Base-by-base conservation (phyloP, 78 protist genomes). In the Bigelowiella natans region DNA sequence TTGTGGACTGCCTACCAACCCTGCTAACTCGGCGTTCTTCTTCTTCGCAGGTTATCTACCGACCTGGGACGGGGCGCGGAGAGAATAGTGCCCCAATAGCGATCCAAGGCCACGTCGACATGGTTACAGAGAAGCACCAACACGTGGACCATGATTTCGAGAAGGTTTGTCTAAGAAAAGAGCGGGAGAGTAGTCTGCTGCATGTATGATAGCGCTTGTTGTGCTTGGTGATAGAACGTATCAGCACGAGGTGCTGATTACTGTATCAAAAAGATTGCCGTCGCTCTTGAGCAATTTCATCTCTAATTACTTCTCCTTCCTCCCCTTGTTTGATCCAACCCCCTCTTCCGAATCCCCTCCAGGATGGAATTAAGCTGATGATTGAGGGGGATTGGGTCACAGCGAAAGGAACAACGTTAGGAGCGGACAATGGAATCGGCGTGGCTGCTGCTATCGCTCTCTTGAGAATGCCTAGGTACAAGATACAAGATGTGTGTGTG, bases 401-500 rank as follows among this genome's bases (percentile, higher is more conserved):
- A 38, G 92, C 91, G 37, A 30, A 7, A 7, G 90, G 93, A 7
- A 93, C 95, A 11, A 93, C 93, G 28, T 90, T 93, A 18, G 95
- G 95, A 0, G 95, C 93, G 1, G 95, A 93, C 64, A 92, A 93
- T 39, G 95, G 95, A 18, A 73, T 89, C 3, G 95, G 95, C 38
- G 90, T 91, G 2, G 91, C 93, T 0, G 92, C 91, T 1, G 63
- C 82, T 29, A 88, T 91, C 2, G 93, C 95, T 26, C 39, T 93
- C 28, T 31, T 93, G 82, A 90, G 87, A 11, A 73, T 26, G 11
- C 64, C 29, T 31, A 0, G 1, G 40, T 28, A 1, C 36, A 28
- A n/a, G n/a, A n/a, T n/a, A n/a, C n/a, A n/a, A n/a, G n/a, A n/a
- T n/a, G n/a, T n/a, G n/a, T n/a, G n/a, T 0, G 1, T n/a, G n/a